phyloP scores from a whole-genome alignment of 2,329 filamentous ascomycete genomes.

The Epichloe festucae region DNA sequence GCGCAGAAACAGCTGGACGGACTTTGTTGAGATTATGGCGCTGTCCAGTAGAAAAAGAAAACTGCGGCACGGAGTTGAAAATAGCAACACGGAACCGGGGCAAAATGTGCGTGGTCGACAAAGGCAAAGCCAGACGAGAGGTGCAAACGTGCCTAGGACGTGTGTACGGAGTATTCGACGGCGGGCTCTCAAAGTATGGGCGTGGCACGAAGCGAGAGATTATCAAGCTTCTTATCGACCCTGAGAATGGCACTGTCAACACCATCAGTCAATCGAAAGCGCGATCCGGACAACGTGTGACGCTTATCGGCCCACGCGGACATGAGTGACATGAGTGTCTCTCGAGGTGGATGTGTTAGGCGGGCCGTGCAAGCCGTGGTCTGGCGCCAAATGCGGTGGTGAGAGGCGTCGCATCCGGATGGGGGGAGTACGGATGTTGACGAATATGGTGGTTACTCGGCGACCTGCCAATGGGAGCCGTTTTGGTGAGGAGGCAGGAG shows the following conservation, averaged over 20 bases:
- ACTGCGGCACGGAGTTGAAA: not conserved
- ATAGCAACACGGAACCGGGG: not conserved
- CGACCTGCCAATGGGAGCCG: too few species aligned
- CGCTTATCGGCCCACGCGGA: conserved; percentile 2
- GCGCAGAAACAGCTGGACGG: not conserved
- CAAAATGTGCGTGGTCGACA: not conserved
- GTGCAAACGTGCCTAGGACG: not conserved
- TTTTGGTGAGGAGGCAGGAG: too few species aligned
- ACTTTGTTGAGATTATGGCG: too few species aligned
- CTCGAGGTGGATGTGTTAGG: not conserved
- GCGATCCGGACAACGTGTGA: not conserved
- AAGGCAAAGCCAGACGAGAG: not conserved
- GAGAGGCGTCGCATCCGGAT: not conserved
- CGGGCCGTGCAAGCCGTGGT: not conserved
- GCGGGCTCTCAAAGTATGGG: not conserved
- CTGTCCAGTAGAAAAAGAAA: too few species aligned
- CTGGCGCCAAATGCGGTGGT: not conserved
- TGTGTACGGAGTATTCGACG: not conserved
- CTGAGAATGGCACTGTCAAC: not conserved
- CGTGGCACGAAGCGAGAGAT: not conserved
- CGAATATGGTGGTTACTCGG: not conserved
- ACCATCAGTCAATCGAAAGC: not conserved
- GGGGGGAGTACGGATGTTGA: not conserved
- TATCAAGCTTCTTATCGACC: not conserved
- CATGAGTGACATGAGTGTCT: not conserved